phyloP scores from a whole-genome alignment of 2,329 filamentous ascomycete genomes.

The Dactylellina drechsleri region DNA sequence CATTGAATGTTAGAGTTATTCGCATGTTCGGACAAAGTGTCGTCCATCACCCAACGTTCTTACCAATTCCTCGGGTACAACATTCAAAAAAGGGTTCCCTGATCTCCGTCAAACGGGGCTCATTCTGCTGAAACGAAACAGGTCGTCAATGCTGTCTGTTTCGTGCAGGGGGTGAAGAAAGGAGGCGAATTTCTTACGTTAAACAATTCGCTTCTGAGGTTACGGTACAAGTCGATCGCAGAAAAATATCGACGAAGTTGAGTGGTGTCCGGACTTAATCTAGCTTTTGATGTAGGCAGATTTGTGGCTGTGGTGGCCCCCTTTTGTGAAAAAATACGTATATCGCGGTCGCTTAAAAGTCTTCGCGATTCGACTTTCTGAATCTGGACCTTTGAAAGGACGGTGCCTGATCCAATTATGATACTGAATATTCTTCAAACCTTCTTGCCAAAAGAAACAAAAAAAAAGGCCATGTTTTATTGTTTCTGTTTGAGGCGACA shows the following conservation, averaged over 20 bases:
- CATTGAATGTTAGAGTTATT: too few species aligned
- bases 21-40: background rate
- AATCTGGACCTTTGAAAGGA: conserved; percentile 29
- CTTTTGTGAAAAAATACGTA: background rate
- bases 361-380: conserved; percentile 11
- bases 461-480: too few species aligned
- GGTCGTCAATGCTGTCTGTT: conserved; percentile 29
- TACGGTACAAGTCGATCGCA: background rate
- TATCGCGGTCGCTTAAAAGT: conserved; percentile 8
- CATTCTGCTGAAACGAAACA: conserved; percentile 54
- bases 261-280: too few species aligned
- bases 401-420: conserved; percentile 5
- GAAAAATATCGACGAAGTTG: background rate
- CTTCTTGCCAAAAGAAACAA: too few species aligned
- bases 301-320: conserved; percentile 24
- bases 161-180: conserved; percentile 32
- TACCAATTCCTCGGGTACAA: conserved; percentile 54
- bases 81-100: conserved; percentile 53
- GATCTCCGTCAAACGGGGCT: conserved; percentile 48
- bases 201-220: too few species aligned
- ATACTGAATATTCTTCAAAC: too few species aligned
- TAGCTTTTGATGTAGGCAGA: background rate
- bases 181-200: background rate
- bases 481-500: too few species aligned
- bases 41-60: conserved; percentile 28